Conservation (phyloP, 2,329 filamentous ascomycete genomes). For the Phyllosticta citriasiana region DNA sequence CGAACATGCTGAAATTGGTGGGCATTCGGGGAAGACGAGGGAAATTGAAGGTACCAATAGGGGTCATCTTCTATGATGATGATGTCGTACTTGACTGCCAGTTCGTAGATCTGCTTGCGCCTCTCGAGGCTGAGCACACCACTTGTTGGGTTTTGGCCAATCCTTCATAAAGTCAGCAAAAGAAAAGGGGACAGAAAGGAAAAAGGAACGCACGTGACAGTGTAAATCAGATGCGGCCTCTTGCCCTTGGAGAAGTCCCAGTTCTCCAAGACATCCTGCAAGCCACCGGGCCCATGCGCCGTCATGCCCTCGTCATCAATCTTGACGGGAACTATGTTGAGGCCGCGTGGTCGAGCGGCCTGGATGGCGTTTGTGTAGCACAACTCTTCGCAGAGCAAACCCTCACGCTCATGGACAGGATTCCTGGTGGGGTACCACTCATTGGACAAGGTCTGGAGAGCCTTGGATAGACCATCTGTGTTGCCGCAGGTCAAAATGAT, state of each 20-base stretch:
- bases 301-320: slow-evolving; percentile 74
- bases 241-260: slow-evolving; percentile 70
- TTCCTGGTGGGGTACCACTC: slow-evolving; percentile 62
- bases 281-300: slow-evolving; percentile 59
- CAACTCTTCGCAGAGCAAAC: slow-evolving; percentile 69
- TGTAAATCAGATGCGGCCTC: slow-evolving; percentile 78
- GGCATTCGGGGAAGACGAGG: slow-evolving; percentile 48
- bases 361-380: slow-evolving; percentile 70
- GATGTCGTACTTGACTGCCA: slow-evolving; percentile 77
- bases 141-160: slow-evolving; percentile 83
- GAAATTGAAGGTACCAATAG: slow-evolving; percentile 91
- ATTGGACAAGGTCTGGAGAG: slow-evolving; percentile 64
- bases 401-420: slow-evolving; percentile 59
- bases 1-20: slow-evolving; percentile 20
- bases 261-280: slow-evolving; percentile 68
- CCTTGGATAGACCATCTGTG: slow-evolving; percentile 78
- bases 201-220: slow-evolving; percentile 63
- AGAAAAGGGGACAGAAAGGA: not conserved
- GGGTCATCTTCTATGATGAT: slow-evolving; percentile 91
- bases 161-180: slow-evolving; percentile 35
- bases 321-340: slow-evolving; percentile 63
- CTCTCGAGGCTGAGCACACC: slow-evolving; percentile 63
- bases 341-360: slow-evolving; percentile 54
- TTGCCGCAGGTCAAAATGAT: slow-evolving; percentile 71
- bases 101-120: slow-evolving; percentile 65